These are phyloP conservation scores for Termitomyces sp. DNA, from an alignment of 768 basidiomycete genomes.

Conservation along the genomic window DNA sequence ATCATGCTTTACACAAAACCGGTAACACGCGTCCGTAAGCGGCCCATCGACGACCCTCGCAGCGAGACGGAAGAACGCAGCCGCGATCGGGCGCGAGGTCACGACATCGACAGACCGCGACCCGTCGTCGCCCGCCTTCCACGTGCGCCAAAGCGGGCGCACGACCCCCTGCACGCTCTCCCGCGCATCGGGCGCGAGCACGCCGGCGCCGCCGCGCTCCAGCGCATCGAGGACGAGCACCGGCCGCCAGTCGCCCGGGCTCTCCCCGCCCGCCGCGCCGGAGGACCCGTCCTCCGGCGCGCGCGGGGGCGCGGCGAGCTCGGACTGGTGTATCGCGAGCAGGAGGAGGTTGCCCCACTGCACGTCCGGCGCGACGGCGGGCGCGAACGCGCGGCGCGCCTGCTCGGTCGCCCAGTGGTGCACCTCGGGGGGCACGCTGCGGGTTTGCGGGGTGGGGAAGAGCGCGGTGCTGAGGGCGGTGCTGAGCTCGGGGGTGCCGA, in stretches of 20 bases:
- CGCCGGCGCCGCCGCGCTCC: slow-evolving; percentile 20
- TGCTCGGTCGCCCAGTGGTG: slow-evolving; percentile 22
- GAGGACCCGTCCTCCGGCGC: no score
- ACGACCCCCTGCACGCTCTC: slow-evolving; percentile 19
- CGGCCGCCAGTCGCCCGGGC: slow-evolving; percentile 31
- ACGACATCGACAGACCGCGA: slow-evolving; percentile 10
- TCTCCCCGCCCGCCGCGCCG: not conserved
- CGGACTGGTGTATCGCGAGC: slow-evolving; percentile 25
- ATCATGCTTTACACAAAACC: slow-evolving; percentile 21
- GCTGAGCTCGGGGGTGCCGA: slow-evolving; percentile 13
- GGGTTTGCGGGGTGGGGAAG: slow-evolving; percentile 16
- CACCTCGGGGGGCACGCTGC: slow-evolving; percentile 3
- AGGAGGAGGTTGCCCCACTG: slow-evolving; percentile 41
- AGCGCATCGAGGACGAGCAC: slow-evolving; percentile 35
- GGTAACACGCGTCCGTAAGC: slow-evolving; percentile 31
- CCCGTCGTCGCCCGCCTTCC: slow-evolving; percentile 21
- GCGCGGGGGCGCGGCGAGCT: no score
- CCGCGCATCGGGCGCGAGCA: not conserved
- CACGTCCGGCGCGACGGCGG: slow-evolving; percentile 19
- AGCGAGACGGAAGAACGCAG: slow-evolving; percentile 42
- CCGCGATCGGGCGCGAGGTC: slow-evolving; percentile 32
- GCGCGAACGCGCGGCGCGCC: slow-evolving; percentile 22
- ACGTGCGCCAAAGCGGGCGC: slow-evolving; percentile 35
- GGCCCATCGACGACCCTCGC: slow-evolving; percentile 28
- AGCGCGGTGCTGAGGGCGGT: slow-evolving; percentile 18